A percentile compares a stretch with the other conserved stretches of the same genome.
phyloP scores from a whole-genome alignment of 2,329 filamentous ascomycete species.

The Raffaelea albimanens region DNA sequence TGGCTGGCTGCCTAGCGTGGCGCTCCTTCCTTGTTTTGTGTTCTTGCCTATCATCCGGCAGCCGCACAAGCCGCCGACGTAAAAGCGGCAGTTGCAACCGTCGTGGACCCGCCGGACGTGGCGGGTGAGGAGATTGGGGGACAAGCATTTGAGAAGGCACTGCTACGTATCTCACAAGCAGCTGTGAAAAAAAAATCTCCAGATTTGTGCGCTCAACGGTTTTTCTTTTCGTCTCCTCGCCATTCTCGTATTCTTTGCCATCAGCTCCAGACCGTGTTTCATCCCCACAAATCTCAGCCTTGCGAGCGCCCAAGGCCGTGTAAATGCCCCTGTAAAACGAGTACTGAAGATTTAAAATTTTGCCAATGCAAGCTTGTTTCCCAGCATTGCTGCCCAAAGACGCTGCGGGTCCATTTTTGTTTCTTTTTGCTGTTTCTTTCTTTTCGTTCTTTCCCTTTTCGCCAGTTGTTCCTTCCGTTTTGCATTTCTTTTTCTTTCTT shows the following conservation, averaged over 20 bases:
- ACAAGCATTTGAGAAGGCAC: no score
- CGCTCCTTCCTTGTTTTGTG: constrained; percentile 6
- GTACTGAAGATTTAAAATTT: no score
- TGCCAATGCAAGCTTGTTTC: no score
- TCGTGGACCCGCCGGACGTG: no score
- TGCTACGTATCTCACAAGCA: no score
- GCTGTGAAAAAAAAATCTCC: no score
- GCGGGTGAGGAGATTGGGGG: no score
- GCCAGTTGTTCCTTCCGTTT: neutral
- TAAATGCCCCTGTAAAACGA: no score
- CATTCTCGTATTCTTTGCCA: neutral
- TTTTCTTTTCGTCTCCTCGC: no score
- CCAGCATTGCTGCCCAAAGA: constrained; percentile 13
- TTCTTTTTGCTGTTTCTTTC: neutral
- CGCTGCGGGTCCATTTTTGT: constrained; percentile 2
- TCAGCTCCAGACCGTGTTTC: neutral
- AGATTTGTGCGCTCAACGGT: no score
- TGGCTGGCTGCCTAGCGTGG: no score
- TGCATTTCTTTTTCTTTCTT: constrained; percentile 11
- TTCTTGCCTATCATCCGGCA: neutral
- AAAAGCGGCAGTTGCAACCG: neutral
- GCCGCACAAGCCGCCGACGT: constrained; percentile 6
- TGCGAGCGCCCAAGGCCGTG: no score
- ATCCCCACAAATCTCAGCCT: constrained; percentile 5
- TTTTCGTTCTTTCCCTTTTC: neutral